These are phyloP conservation scores for Tephrocybe sp. DNA, from an alignment of 768 basidiomycete species.

Conservation along the genomic window DNA sequence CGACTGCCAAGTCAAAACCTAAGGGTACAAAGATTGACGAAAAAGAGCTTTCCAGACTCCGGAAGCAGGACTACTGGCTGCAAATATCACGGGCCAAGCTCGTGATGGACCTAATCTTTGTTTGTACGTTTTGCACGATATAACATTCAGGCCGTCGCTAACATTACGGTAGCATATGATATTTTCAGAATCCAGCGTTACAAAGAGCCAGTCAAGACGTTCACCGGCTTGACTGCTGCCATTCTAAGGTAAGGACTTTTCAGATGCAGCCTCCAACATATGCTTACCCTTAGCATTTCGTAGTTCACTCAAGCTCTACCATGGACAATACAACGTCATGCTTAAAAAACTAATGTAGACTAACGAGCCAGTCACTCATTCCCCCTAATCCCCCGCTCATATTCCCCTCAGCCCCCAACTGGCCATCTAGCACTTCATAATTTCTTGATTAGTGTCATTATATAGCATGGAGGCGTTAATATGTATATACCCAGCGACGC, in stretches of 20 bases:
- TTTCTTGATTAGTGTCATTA: slow-evolving; percentile 10
- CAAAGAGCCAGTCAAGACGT: slow-evolving; percentile 58
- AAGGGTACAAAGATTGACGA: slow-evolving; percentile 60
- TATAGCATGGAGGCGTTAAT: slow-evolving; percentile 4
- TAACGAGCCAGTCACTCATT: background rate
- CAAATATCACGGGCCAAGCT: slow-evolving; percentile 70
- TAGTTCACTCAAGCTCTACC: slow-evolving; percentile 75
- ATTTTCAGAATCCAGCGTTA: slow-evolving; percentile 70
- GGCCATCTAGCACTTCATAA: slow-evolving; percentile 1
- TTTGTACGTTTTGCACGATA: slow-evolving; percentile 53
- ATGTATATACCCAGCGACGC: slow-evolving; percentile 3
- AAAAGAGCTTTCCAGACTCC: slow-evolving; percentile 66
- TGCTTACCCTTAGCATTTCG: slow-evolving; percentile 13
- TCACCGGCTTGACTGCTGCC: slow-evolving; percentile 69
- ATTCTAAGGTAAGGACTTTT: slow-evolving; percentile 59
- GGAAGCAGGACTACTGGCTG: slow-evolving; percentile 77
- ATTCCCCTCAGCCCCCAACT: no score
- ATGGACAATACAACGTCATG: slow-evolving; percentile 64
- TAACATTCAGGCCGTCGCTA: slow-evolving; percentile 14
- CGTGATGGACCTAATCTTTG: slow-evolving; percentile 84
- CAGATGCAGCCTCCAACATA: background rate
- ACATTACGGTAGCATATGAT: slow-evolving; percentile 60
- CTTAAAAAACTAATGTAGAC: slow-evolving; percentile 45
- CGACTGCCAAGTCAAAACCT: slow-evolving; percentile 69
- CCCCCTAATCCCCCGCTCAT: background rate